A percentile compares a stretch with the other conserved stretches of the same genome.
These are phyloP conservation scores for Heliosperma pusillum DNA, from an alignment of 148 eudicot species.

Conservation along the genomic window DNA sequence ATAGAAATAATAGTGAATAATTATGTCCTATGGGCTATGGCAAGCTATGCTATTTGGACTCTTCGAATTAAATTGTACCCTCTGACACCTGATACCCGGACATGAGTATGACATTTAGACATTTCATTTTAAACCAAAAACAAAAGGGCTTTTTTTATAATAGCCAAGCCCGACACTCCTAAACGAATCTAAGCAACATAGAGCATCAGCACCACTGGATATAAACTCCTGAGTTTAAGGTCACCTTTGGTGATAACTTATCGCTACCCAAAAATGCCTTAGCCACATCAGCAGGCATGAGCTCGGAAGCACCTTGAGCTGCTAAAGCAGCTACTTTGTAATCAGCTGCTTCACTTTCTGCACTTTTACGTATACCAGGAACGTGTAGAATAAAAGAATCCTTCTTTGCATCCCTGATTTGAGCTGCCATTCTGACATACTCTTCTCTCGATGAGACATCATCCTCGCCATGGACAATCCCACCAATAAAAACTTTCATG, in stretches of 20 bases:
- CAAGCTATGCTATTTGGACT: not conserved
- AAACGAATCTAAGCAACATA: not conserved
- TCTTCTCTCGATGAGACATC: constrained; percentile 67
- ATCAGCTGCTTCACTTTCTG: constrained; percentile 44
- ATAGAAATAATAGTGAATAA: constrained; percentile 1
- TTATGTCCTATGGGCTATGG: not conserved
- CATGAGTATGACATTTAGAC: not conserved
- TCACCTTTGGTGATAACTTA: constrained; percentile 76
- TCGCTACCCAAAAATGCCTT: constrained; percentile 67
- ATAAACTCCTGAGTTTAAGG: constrained; percentile 9
- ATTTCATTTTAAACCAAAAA: not conserved
- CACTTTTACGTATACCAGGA: constrained; percentile 48
- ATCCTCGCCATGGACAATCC: constrained; percentile 73
- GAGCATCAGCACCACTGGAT: not conserved
- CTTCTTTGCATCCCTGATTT: constrained; percentile 57
- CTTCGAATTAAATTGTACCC: not conserved
- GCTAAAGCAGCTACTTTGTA: constrained; percentile 61
- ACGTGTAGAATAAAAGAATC: constrained; percentile 82
- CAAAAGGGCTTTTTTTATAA: not conserved
- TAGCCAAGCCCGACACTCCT: not conserved
- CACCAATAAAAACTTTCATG: constrained; percentile 83
- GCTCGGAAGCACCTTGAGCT: constrained; percentile 67
- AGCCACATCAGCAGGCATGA: constrained; percentile 95
- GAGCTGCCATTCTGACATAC: constrained; percentile 68
- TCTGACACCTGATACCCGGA: not conserved